Conservation (phyloP, 768 basidiomycete species). For the Boletus rufocinnamomeus region DNA sequence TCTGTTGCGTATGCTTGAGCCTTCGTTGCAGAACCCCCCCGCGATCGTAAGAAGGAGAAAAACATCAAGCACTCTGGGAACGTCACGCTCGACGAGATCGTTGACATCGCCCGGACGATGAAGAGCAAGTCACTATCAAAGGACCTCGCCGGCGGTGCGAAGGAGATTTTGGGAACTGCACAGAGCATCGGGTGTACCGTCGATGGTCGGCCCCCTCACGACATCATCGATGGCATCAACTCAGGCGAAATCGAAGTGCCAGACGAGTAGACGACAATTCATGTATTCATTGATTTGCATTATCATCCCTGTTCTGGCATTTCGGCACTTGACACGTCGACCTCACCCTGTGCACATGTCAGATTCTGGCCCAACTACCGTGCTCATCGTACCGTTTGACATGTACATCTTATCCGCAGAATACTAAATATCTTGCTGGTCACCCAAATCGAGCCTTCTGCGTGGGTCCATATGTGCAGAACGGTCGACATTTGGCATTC, state of each 20-base stretch:
- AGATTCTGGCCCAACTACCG: not conserved
- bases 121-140: slow-evolving; percentile 91
- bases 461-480: not conserved
- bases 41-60: slow-evolving; percentile 99
- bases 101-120: slow-evolving; percentile 97
- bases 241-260: slow-evolving; percentile 85
- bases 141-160: slow-evolving; percentile 82
- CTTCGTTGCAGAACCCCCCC: slow-evolving; percentile 78
- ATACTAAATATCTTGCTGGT: not conserved
- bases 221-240: slow-evolving; percentile 86
- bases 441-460: not conserved
- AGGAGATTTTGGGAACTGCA: slow-evolving; percentile 98
- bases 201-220: slow-evolving; percentile 90
- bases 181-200: slow-evolving; percentile 97
- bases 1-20: not conserved
- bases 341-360: not conserved
- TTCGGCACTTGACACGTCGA: slow-evolving; percentile 2
- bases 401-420: not conserved
- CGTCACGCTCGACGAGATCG: slow-evolving; percentile 89
- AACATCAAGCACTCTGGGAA: slow-evolving; percentile 99
- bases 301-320: slow-evolving; percentile 17
- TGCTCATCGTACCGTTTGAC: not conserved
- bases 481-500: not conserved
- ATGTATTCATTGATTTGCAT: slow-evolving; percentile 24
- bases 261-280: slow-evolving; percentile 60